These are phyloP conservation scores for Xylaria sp. DNA, from an alignment of 2,329 filamentous ascomycete genomes.

Conservation along the genomic window DNA sequence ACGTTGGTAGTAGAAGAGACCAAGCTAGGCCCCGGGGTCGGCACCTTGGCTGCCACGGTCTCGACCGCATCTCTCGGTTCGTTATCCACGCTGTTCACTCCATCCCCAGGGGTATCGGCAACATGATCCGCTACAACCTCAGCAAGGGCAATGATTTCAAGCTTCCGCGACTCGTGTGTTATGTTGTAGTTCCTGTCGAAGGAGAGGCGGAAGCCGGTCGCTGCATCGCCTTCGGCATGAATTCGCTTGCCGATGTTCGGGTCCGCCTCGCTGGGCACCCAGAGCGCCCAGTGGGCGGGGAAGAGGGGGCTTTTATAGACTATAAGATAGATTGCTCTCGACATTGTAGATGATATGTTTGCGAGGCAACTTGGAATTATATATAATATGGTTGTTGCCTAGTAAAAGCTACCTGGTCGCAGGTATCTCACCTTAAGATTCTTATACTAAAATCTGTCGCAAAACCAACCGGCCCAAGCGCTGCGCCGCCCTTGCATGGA, in stretches of 20 bases:
- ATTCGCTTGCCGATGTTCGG: conserved; percentile 16
- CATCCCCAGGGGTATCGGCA: no score
- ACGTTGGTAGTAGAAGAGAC: background rate
- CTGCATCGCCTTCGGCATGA: conserved; percentile 10
- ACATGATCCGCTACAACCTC: no score
- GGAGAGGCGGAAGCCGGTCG: conserved; percentile 20
- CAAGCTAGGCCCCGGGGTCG: conserved; percentile 14
- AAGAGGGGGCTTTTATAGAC: conserved; percentile 19
- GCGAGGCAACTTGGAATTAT: background rate
- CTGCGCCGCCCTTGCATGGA: no score
- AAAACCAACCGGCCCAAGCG: no score
- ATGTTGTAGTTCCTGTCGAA: conserved; percentile 18
- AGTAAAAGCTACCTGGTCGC: no score
- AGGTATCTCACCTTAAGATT: no score
- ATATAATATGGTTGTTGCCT: no score
- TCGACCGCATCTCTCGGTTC: conserved; percentile 15
- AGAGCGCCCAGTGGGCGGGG: conserved; percentile 19
- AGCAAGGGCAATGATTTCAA: background rate
- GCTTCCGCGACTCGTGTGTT: background rate
- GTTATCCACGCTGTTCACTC: no score
- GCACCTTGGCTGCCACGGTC: conserved; percentile 3
- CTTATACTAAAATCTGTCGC: no score
- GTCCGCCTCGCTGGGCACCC: conserved; percentile 7
- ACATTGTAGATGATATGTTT: background rate
- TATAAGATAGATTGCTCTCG: conserved; percentile 9